Evolutionary conservation across 192 early-diverging fungal species (phyloP), one percentile per base, ranked within the genome.

Genomic region (Umbelopsis vinacea): DNA sequence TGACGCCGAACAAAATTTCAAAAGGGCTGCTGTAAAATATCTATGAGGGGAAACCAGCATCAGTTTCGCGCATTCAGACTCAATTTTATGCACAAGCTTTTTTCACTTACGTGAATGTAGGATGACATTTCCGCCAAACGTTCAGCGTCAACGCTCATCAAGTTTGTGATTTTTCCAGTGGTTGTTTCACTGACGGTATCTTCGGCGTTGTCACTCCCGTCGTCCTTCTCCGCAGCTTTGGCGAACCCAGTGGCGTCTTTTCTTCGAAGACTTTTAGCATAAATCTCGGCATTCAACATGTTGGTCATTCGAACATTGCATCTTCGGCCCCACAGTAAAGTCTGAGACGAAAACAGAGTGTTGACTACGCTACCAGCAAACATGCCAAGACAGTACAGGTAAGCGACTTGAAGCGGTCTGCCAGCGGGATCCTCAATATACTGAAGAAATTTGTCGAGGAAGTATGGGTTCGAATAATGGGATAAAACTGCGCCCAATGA

Each of bases 131-230:
- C 81, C 0, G 84, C 79, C 6, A 95, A 69, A 50, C 89, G 86
- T 23, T 85, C 82, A n/a, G 91, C 81, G 66, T 96, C 94, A 6
- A 89, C 86, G 8, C 89, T 86, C 81, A 93, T 91, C 74, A 93
- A 74, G 75, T 89, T 92, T 8, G 90, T 90, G 48, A 93, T 87
- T 78, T 88, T 89, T 46, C 91, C 89, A 33, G 86, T 83, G 74
- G 57, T 63, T 0, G 57, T 35, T 17, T 76, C 35, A 24, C 76
- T 75, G 4, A 79, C 76, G 0, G 81, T 73, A 10, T 75, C 38
- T 8, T 72, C 76, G 6, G 67, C 60, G 15, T 73, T 46, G 3
- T 60, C 47, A 12, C 46, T 50, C 1, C 29, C 29, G 22, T 43
- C 66, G 37, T 71, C 46, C 52, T 69, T 60, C 17, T 74, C 74